Conservation (phyloP, 495 filamentous ascomycete genomes). For the Hyaloscypha hepaticicola region DNA sequence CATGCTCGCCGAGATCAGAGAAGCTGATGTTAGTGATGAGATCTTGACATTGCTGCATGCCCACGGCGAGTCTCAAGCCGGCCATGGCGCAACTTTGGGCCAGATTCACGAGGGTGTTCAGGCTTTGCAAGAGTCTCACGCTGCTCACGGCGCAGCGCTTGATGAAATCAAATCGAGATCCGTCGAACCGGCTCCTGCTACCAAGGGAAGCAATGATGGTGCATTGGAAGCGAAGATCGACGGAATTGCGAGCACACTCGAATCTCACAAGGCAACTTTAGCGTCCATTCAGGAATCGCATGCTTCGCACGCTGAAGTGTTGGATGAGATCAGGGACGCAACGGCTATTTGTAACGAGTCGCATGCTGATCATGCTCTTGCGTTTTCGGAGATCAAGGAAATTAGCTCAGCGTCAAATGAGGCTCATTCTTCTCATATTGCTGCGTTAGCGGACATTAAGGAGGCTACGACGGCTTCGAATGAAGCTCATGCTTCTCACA, state of each 20-base stretch:
- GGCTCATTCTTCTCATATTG: constrained; percentile 21
- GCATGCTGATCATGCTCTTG: constrained; percentile 14
- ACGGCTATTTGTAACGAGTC: constrained; percentile 15
- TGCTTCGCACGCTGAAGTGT: constrained; percentile 8
- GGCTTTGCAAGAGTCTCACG: constrained; percentile 12
- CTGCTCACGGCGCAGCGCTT: constrained; percentile 10
- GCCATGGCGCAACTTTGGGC: constrained; percentile 3
- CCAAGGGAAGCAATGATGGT: neutral
- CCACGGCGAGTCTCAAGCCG: constrained; percentile 18
- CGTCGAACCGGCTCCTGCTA: neutral
- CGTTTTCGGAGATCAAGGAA: constrained; percentile 19
- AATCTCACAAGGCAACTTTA: constrained; percentile 12
- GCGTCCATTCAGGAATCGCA: constrained; percentile 19
- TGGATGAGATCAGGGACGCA: constrained; percentile 17
- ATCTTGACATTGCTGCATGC: constrained; percentile 30
- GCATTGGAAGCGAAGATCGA: constrained; percentile 12
- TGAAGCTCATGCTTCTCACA: constrained; percentile 15
- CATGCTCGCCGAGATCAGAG: constrained; percentile 24
- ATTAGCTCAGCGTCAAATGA: constrained; percentile 14
- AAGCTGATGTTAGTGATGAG: constrained; percentile 32
- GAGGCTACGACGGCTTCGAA: constrained; percentile 15
- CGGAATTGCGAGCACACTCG: constrained; percentile 9
- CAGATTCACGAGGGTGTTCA: constrained; percentile 20
- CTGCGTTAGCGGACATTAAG: constrained; percentile 19
- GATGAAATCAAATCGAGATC: constrained; percentile 24